Conservation (phyloP, 257 asterid species). For the Nicotiana obtusifolia region DNA sequence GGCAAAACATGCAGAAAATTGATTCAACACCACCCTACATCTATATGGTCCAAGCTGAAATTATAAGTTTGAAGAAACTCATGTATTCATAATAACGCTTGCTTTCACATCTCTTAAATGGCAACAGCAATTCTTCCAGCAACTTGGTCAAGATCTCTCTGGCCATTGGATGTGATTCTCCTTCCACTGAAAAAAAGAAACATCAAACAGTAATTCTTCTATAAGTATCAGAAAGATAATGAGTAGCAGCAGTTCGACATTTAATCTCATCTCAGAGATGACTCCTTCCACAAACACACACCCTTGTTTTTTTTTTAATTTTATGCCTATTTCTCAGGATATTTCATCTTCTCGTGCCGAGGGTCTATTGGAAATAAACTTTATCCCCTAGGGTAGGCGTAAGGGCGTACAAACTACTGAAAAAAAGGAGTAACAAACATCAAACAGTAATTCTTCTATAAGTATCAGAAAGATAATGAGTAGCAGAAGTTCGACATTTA, state of each 20-base stretch:
- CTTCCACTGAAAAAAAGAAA: conserved; percentile 51
- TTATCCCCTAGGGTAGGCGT: no score
- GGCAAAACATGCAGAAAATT: background rate
- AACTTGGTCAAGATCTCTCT: conserved; percentile 86
- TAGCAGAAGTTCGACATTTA: background rate
- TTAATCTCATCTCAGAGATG: no score
- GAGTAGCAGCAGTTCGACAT: background rate
- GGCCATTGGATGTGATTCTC: conserved; percentile 80
- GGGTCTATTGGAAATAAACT: no score
- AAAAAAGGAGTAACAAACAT: background rate
- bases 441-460: background rate
- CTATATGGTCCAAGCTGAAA: conserved; percentile 14
- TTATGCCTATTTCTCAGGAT: no score
- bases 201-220: background rate
- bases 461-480: background rate
- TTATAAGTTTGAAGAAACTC: background rate
- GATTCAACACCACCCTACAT: conserved; percentile 8
- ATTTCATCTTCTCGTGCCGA: no score
- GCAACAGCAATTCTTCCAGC: conserved; percentile 73
- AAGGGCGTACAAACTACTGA: no score
- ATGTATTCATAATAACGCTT: background rate
- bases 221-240: background rate
- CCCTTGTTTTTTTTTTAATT: no score
- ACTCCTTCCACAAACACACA: no score
- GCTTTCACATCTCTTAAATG: background rate